Evolutionary conservation across 2,329 filamentous ascomycete genomes (phyloP).

Genomic region (Aspergillus thermomutatus): DNA sequence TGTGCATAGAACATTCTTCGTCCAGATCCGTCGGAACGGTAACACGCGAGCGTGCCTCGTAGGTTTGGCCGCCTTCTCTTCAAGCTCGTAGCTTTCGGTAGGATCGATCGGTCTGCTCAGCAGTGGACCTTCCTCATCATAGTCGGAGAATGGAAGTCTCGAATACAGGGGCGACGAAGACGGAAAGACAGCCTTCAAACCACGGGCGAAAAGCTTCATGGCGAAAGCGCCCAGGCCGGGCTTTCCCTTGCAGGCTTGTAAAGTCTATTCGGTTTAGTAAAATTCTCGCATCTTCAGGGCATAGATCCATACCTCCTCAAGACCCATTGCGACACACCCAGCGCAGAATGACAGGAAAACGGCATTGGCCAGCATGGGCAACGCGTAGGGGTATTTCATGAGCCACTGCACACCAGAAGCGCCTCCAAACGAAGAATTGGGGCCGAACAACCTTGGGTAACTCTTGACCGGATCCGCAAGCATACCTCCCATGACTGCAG

Average conservation of each 20-base stretch:
- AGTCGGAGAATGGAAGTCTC: slow-evolving; percentile 32
- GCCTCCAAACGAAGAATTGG: slow-evolving; percentile 55
- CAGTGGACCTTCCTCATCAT: slow-evolving; percentile 35
- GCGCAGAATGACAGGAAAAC: slow-evolving; percentile 56
- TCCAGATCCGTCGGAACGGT: slow-evolving; percentile 53
- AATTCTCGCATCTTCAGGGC: background rate
- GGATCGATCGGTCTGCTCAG: slow-evolving; percentile 30
- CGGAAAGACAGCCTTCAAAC: slow-evolving; percentile 22
- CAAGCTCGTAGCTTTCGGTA: slow-evolving; percentile 35
- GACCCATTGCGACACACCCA: slow-evolving; percentile 55
- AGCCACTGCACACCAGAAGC: slow-evolving; percentile 59
- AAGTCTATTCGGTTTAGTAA: slow-evolving; percentile 39
- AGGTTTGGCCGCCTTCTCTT: slow-evolving; percentile 32
- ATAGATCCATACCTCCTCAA: slow-evolving; percentile 53
- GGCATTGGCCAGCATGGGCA: slow-evolving; percentile 66
- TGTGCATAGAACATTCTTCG: slow-evolving; percentile 53
- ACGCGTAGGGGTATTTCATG: slow-evolving; percentile 61
- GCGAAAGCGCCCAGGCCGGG: slow-evolving; percentile 43
- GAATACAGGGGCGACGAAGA: slow-evolving; percentile 32
- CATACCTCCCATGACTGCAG: slow-evolving; percentile 60
- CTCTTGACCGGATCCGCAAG: slow-evolving; percentile 64
- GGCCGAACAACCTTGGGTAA: slow-evolving; percentile 62
- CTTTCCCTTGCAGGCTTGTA: slow-evolving; percentile 44
- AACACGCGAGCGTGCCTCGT: slow-evolving; percentile 40
- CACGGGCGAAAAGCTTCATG: slow-evolving; percentile 27